These are phyloP conservation scores for Holtermanniella nyarrowii DNA, from an alignment of 768 basidiomycete species.

Conservation along the genomic window DNA sequence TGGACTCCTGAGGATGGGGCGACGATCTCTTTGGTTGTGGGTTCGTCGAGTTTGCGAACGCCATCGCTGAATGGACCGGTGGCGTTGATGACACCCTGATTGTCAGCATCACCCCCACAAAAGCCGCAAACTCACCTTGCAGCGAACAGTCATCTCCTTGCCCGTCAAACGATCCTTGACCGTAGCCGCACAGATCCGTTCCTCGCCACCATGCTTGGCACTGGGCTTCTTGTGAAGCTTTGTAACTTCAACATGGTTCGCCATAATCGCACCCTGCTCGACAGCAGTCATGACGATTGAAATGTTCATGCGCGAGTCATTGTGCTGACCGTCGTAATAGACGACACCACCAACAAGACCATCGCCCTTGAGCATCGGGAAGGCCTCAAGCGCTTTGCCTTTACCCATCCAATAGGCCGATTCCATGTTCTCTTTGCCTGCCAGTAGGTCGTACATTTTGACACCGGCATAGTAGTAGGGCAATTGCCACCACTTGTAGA, in stretches of 20 bases:
- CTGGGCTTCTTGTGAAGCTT: constrained; percentile 54
- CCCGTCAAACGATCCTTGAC: constrained; percentile 76
- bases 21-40: constrained; percentile 60
- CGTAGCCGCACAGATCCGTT: constrained; percentile 61
- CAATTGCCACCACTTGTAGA: constrained; percentile 96
- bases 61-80: constrained; percentile 90
- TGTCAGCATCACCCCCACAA: not conserved
- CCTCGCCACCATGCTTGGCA: constrained; percentile 41
- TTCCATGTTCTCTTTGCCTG: constrained; percentile 95
- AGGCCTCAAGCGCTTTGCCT: constrained; percentile 82
- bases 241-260: constrained; percentile 83
- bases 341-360: constrained; percentile 90
- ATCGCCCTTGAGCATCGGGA: constrained; percentile 90
- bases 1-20: constrained; percentile 88
- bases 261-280: constrained; percentile 72
- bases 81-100: constrained; percentile 83
- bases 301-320: constrained; percentile 96
- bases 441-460: constrained; percentile 91
- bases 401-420: constrained; percentile 88
- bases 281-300: constrained; percentile 91
- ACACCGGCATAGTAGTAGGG: constrained; percentile 93
- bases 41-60: constrained; percentile 64
- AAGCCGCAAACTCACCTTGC: constrained; percentile 49
- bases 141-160: constrained; percentile 66
- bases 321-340: constrained; percentile 99